phyloP scores from a whole-genome alignment of 495 filamentous ascomycete genomes.

The Podospora anserina region DNA sequence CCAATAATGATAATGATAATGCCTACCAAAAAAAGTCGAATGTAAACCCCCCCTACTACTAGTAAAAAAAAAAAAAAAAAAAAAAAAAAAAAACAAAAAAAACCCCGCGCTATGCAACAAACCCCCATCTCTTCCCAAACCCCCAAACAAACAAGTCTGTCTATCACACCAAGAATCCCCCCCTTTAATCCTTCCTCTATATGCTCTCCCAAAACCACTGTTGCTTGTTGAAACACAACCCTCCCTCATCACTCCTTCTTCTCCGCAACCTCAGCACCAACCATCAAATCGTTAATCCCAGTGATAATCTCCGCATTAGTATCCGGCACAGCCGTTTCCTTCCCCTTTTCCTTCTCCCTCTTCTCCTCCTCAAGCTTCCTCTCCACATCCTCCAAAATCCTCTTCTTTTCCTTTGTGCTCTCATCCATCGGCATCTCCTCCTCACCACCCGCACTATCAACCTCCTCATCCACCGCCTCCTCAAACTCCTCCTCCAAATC shows the following conservation, averaged over 20 bases:
- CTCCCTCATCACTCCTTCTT: neutral
- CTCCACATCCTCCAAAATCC: neutral
- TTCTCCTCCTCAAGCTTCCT: slow-evolving; percentile 6
- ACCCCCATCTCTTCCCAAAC: neutral
- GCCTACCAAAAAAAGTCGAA: neutral
- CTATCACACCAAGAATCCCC: slow-evolving; percentile 5
- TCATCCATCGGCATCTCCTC: slow-evolving; percentile 19
- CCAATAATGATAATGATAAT: neutral
- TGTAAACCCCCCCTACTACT: too few relatives aligned
- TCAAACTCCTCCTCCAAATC: slow-evolving; percentile 40
- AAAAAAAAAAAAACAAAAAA: neutral
- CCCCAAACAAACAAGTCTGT: neutral
- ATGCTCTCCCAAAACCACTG: neutral
- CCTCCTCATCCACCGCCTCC: slow-evolving; percentile 23
- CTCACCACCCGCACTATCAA: slow-evolving; percentile 2
- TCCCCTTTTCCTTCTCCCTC: slow-evolving; percentile 3
- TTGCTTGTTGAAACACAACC: neutral
- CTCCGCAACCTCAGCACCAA: slow-evolving; percentile 30
- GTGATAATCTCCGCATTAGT: slow-evolving; percentile 50
- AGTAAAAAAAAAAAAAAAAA: neutral
- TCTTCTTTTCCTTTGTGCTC: neutral
- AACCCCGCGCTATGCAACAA: slow-evolving; percentile 34
- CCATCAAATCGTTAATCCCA: slow-evolving; percentile 42
- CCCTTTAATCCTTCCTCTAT: slow-evolving; percentile 10
- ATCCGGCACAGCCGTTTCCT: slow-evolving; percentile 33